Percentiles rank a stretch among this genome's conserved stretches.
Evolutionary conservation across 495 filamentous ascomycete genomes (phyloP).

Genomic region (Durotheca rogersii): DNA sequence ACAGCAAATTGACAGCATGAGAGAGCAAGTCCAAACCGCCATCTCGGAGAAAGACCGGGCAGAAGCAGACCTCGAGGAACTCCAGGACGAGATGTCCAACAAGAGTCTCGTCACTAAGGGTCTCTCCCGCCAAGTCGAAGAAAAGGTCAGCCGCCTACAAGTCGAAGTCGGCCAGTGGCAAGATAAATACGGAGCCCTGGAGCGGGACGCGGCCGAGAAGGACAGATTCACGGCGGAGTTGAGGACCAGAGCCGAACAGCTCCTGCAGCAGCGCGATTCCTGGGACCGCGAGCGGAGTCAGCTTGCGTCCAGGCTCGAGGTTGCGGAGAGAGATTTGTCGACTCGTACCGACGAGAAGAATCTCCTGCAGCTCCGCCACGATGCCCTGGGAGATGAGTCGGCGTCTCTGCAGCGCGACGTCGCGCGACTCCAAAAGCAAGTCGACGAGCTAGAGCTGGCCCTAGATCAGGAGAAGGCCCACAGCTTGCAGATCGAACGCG

Average conservation of each 20-base stretch:
- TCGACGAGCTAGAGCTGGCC: constrained; percentile 59
- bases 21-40: constrained; percentile 63
- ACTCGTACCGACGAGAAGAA: constrained; percentile 63
- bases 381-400: constrained; percentile 64
- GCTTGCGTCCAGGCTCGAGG: constrained; percentile 51
- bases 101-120: constrained; percentile 77
- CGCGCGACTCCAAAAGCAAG: constrained; percentile 49
- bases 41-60: constrained; percentile 60
- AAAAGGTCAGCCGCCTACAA: constrained; percentile 64
- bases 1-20: constrained; percentile 56
- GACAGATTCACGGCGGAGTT: constrained; percentile 47
- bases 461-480: constrained; percentile 60
- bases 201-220: constrained; percentile 42
- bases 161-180: constrained; percentile 61
- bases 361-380: constrained; percentile 64
- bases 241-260: constrained; percentile 39
- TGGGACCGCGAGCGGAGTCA: constrained; percentile 43
- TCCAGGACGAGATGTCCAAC: constrained; percentile 76
- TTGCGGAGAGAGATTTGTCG: constrained; percentile 56
- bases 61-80: constrained; percentile 59
- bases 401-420: constrained; percentile 62
- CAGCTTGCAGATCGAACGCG: constrained; percentile 57
- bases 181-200: constrained; percentile 55
- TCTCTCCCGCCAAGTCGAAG: constrained; percentile 73
- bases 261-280: constrained; percentile 44